Percentiles rank a stretch among this genome's conserved stretches.
Conservation (phyloP, 225 moss, liverwort and hornwort genomes). For the Rhytidiadelphus loreus region DNA sequence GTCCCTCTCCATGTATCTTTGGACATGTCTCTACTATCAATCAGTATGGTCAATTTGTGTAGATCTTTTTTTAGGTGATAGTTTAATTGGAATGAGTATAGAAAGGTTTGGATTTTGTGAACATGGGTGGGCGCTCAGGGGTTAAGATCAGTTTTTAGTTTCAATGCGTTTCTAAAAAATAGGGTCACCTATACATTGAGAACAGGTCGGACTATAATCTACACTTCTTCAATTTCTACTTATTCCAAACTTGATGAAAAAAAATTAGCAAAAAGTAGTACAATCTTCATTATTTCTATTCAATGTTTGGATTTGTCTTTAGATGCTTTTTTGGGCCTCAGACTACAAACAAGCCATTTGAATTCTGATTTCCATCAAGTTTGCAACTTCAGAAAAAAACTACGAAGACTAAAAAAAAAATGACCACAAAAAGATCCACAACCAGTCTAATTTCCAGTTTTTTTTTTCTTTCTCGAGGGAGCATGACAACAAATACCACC, state of each 20-base stretch:
- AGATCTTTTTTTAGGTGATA: too few species aligned
- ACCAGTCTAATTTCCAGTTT: background rate
- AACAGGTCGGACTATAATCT: too few species aligned
- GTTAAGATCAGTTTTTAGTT: too few species aligned
- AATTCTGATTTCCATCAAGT: rapidly evolving
- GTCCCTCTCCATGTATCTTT: too few species aligned
- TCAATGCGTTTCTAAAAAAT: too few species aligned
- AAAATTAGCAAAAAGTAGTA: background rate
- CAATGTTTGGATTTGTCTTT: background rate
- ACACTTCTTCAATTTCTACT: background rate
- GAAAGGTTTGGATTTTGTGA: too few species aligned
- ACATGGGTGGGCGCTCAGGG: too few species aligned
- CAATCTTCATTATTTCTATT: background rate
- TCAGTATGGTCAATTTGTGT: too few species aligned
- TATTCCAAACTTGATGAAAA: background rate
- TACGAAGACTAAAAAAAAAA: background rate
- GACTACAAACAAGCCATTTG: too few species aligned
- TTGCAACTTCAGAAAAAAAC: background rate
- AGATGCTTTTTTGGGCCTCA: background rate
- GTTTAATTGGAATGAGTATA: too few species aligned
- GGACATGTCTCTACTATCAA: too few species aligned
- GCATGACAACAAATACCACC: background rate
- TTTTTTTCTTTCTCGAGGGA: background rate
- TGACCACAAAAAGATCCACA: background rate
- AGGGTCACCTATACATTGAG: too few species aligned